Evolutionary conservation across 805 yeast genomes (phyloP).

Genomic region (Ogataea degrootiae): DNA sequence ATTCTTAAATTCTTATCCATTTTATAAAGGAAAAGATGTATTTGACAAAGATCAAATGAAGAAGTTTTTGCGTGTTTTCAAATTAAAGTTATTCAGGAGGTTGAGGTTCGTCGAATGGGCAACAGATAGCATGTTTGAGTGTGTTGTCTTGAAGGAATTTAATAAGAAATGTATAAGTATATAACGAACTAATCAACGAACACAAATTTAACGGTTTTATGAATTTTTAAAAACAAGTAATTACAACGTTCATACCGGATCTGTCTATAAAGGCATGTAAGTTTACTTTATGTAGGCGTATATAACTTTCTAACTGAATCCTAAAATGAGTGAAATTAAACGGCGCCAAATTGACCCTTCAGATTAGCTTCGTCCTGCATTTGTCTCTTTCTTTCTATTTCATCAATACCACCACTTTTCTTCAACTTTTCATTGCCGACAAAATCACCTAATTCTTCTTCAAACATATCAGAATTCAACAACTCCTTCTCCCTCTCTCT

Average conservation of each 20-base stretch:
- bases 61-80: slow-evolving; percentile 2
- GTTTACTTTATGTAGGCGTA: too few species aligned
- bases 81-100: neutral
- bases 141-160: neutral
- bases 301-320: neutral
- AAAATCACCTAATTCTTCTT: slow-evolving; percentile 80
- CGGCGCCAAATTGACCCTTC: slow-evolving; percentile 39
- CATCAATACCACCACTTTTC: slow-evolving; percentile 86
- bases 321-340: neutral
- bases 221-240: neutral
- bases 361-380: slow-evolving; percentile 69
- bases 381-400: slow-evolving; percentile 65
- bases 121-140: neutral
- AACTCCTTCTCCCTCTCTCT: slow-evolving; percentile 66
- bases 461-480: slow-evolving; percentile 58
- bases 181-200: too few species aligned
- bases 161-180: neutral
- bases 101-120: neutral
- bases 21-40: slow-evolving; percentile 5
- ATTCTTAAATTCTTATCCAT: slow-evolving; percentile 15
- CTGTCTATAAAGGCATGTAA: too few species aligned
- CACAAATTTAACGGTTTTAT: neutral
- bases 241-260: too few species aligned
- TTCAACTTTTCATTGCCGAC: slow-evolving; percentile 74
- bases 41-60: slow-evolving; percentile 2